Percentiles rank a stretch among this genome's conserved stretches.
phyloP scores from a whole-genome alignment of 352 stramenopile genomes.

The Phytophthora pseudosyringae region DNA sequence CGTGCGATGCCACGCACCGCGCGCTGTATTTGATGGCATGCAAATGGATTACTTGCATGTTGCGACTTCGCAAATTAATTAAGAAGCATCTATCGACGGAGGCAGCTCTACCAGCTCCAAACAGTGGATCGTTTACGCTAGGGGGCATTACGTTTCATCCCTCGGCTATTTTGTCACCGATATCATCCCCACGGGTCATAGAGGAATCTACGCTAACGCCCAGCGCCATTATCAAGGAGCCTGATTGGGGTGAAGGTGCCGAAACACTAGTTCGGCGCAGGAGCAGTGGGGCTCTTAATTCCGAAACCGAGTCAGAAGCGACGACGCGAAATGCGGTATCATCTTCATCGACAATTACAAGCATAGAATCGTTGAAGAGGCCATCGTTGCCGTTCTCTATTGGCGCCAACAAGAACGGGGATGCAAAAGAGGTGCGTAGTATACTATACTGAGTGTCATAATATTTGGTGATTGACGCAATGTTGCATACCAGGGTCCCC shows the following conservation, averaged over 20 bases:
- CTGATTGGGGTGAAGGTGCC: constrained; percentile 37
- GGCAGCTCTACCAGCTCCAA: constrained; percentile 31
- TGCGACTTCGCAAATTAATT: constrained; percentile 76
- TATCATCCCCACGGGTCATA: constrained; percentile 45
- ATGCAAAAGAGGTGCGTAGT: constrained; percentile 54
- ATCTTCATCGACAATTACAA: constrained; percentile 37
- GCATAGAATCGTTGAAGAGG: constrained; percentile 30
- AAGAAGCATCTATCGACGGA: constrained; percentile 62
- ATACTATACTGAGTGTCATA: not conserved
- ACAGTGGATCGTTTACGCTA: constrained; percentile 52
- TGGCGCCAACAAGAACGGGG: constrained; percentile 15
- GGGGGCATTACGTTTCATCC: constrained; percentile 65
- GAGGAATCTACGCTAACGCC: constrained; percentile 42
- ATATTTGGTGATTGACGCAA: not conserved
- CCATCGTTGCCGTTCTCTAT: constrained; percentile 21
- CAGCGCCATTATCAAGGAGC: constrained; percentile 49
- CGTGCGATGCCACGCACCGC: constrained; percentile 59
- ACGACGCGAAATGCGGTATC: constrained; percentile 31
- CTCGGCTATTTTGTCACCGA: constrained; percentile 51
- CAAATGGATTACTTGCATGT: constrained; percentile 76
- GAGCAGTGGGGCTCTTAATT: constrained; percentile 47
- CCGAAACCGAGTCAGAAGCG: constrained; percentile 40
- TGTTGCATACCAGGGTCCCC: constrained; percentile 23
- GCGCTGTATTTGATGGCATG: constrained; percentile 73
- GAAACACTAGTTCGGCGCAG: constrained; percentile 43